Evolutionary conservation across 306 rosid genomes (phyloP).

Genomic region (Pyrus bretschneideri): DNA sequence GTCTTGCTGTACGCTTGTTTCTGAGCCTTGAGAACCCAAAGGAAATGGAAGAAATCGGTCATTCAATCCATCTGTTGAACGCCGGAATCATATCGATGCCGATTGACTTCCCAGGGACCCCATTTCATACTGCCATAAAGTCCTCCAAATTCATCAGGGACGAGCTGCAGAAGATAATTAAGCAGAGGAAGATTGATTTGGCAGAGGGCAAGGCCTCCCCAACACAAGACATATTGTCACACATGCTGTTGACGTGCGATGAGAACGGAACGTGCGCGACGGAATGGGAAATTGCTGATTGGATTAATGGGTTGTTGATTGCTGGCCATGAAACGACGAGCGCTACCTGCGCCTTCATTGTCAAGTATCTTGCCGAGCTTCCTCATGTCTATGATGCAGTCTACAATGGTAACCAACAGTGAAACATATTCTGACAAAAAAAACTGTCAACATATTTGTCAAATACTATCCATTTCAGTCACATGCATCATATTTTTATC

Average conservation of each 20-base stretch:
- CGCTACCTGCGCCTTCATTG: slow-evolving; percentile 51
- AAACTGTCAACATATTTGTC: too few relatives aligned
- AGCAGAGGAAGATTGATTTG: slow-evolving; percentile 42
- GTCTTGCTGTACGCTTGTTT: slow-evolving; percentile 52
- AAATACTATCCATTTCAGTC: too few relatives aligned
- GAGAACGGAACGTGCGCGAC: slow-evolving; percentile 30
- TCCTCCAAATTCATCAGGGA: slow-evolving; percentile 33
- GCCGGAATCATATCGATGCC: slow-evolving; percentile 46
- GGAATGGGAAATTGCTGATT: slow-evolving; percentile 44
- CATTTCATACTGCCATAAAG: slow-evolving; percentile 38
- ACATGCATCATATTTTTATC: too few relatives aligned
- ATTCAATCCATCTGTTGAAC: slow-evolving; percentile 29
- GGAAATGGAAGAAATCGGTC: slow-evolving; percentile 19
- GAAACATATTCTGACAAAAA: too few relatives aligned
- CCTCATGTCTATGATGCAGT: slow-evolving; percentile 51
- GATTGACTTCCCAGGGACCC: slow-evolving; percentile 49
- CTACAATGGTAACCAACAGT: slow-evolving; percentile 25
- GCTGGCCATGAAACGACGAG: slow-evolving; percentile 64
- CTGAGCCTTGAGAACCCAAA: slow-evolving; percentile 40
- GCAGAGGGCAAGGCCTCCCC: slow-evolving; percentile 33
- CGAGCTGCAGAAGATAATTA: slow-evolving; percentile 33
- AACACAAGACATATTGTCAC: slow-evolving; percentile 56
- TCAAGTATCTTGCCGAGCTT: slow-evolving; percentile 54
- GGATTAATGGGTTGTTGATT: slow-evolving; percentile 51
- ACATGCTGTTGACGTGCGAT: slow-evolving; percentile 40